These are phyloP conservation scores for Pseudisothecium myosuroides DNA, from an alignment of 225 moss, liverwort and hornwort genomes.

Conservation along the genomic window DNA sequence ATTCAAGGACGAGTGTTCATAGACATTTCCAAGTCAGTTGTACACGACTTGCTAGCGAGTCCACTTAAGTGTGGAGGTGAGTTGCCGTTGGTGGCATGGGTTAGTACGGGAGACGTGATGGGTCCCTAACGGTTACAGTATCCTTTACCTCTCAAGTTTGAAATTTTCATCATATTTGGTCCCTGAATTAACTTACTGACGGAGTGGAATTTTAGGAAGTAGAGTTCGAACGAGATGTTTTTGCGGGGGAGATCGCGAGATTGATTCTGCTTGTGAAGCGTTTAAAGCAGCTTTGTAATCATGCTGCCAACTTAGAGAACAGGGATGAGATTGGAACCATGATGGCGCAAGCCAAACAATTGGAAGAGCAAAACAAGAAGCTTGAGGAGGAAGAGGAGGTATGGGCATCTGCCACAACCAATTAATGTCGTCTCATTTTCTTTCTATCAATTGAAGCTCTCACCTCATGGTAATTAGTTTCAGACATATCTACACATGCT, in stretches of 20 bases:
- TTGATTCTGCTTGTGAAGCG: slow-evolving; percentile 38
- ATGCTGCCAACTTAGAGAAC: slow-evolving; percentile 43
- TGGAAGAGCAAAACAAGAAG: slow-evolving; percentile 18
- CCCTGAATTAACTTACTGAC: background rate
- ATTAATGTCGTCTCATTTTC: background rate
- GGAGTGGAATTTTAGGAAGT: slow-evolving; percentile 42
- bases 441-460: background rate
- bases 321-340: slow-evolving; percentile 28
- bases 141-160: background rate
- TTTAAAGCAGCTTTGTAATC: slow-evolving; percentile 34
- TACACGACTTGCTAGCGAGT: background rate
- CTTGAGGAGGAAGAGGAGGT: slow-evolving; percentile 36
- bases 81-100: background rate
- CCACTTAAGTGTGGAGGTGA: background rate
- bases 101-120: background rate
- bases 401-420: background rate
- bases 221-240: slow-evolving; percentile 89
- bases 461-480: background rate
- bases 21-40: background rate
- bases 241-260: slow-evolving; percentile 70
- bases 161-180: background rate
- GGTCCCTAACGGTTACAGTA: background rate
- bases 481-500: background rate
- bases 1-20: background rate
- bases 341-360: slow-evolving; percentile 30